Base-by-base conservation (phyloP, 2,329 filamentous ascomycete species). In the Rugonectria rugulosa region DNA sequence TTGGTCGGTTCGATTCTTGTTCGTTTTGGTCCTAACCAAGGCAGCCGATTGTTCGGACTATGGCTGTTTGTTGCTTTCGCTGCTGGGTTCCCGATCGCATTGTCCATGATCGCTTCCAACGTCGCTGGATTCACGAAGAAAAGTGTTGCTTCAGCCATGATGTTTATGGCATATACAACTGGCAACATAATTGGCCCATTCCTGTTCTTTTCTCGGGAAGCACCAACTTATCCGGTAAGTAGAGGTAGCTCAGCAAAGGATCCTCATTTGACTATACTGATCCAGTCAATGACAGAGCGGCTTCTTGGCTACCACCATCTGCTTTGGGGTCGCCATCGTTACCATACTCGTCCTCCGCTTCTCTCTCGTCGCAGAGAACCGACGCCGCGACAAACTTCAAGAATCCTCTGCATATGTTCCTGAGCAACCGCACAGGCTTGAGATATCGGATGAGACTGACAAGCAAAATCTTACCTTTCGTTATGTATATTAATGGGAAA, bases 61-160 rank as follows among this genome's bases (percentile, higher is more conserved):
- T 61, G 52, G 40, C 29, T 66, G 1, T 64, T 66, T n/a, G 57
- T 61, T 2, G 63, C 63, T 0, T 66, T 66, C 15, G 63, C 63
- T 2, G 63, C 63, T 2, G 63, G 61, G 0, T 61, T 66, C 4
- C 63, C 63, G 0, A 63, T 66, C 5, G 44, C 55, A 0, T 8
- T 66, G 2, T 66, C 63, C 0, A 47, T 66, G 61, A 21, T 66
- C 2, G 60, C 63, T 4, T 66, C 63, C 5, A 66, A 66, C 0
- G 57, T 66, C 1, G 63, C 61, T 5, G 63, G 63, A 0, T 66
- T 64, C 15, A 66, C 63, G 0, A 66, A 66, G 41, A 66, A 66
- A 48, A 63, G 57, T 15, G 57, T 64, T 2, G 61, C 63, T 1
- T 53, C 61, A 0, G 61, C 63, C 1, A 66, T 66, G 63, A 61